Evolutionary conservation across 768 basidiomycete genomes (phyloP), one percentile per base, ranked within the genome.

Genomic region (Hericium alpestre): DNA sequence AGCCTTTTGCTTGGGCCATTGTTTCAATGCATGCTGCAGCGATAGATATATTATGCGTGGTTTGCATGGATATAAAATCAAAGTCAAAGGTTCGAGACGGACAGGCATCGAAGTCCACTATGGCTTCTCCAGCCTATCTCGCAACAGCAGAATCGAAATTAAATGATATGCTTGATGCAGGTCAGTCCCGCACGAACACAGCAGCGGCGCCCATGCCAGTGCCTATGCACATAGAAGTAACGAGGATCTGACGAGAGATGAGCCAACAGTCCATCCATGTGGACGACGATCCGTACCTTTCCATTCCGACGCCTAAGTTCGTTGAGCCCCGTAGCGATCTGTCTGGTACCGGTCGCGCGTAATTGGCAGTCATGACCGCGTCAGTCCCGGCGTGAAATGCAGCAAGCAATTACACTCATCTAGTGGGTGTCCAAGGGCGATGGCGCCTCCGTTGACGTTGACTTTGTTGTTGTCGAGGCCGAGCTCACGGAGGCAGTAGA

Each of bases 171-270:
- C 25, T 25, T 25, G 25, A 2, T 25, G 25, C 9, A 7, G 32
- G 8, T 32, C 54, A 65, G 38, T 87, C 86, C 52, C 78, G 73
- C 2, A 89, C 70, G 69, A 90, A 90, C 15, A 90, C 74, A 0
- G 74, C 84, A 18, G 87, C 89, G 9, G 90, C 91, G n/a, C 90
- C 90, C 90, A 92, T 92, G n/a, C 91, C 89, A 12, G 85, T 86
- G 16, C 86, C 83, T 7, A 94, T 85, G 65, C 91, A 93, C 90
- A 93, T 93, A 13, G 83, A 84, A 3, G 89, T 92, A n/a, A 91
- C 79, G 49, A 94, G 74, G 7, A 93, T 72, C 87, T 88, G 54
- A 32, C n/a, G 16, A 32, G 32, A 32, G 8, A 47, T 53, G 46
- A n/a, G 9, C 13, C 27, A 54, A 40, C 38, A 59, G 27, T 32